Base-by-base conservation (phyloP, 2,329 filamentous ascomycete genomes). In the Aspergillus calidoustus region DNA sequence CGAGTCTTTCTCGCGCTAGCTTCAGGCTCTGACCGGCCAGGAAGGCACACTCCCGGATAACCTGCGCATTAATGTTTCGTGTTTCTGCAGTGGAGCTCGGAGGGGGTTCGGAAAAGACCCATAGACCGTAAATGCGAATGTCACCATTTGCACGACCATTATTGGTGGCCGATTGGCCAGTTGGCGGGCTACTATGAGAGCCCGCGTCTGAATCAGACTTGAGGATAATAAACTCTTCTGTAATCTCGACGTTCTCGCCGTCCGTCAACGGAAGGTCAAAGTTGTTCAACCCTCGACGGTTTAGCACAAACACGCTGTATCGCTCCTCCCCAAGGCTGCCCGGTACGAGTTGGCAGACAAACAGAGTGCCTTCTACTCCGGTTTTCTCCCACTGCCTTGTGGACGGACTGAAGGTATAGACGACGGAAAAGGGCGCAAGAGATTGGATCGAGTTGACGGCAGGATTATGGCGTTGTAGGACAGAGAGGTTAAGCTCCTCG, bases 341-440 rank as follows among this genome's bases (percentile, higher is more conserved):
- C 78, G 83, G 67, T 59, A 72, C 66, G 63, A 88, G 79, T 66
- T 90, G 85, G 81, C 91, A 96, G 57, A 98, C 86, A 76, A 98
- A 99, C 66, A 98, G 82, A 13, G 92, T 91, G 44, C 95, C 95
- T 77, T 97, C 93, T 11, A 93, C 85, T 59, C 89, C 91, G 50
- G 86, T 86, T 81, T 96, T 96, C 74, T 95, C 91, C 95, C 95
- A 98, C 62, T 82, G 79, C 56, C 85, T 81, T 3, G 87, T 83
- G 4, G 83, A 78, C 51, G 86, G 82, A 64, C 84, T 86, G 80
- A 96, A 95, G 52, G 85, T 86, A 82, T 97, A 98, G 67, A 97
- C 85, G 41, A 95, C 91, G 28, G 91, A 91, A 71, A 94, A 96
- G 34, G 91, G 89, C 6, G 92, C 92, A 68, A 95, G 90, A 65